Percentiles rank a stretch among this genome's conserved stretches.
Conservation (phyloP, 2,329 filamentous ascomycete species). For the Colletotrichum echinochloae region DNA sequence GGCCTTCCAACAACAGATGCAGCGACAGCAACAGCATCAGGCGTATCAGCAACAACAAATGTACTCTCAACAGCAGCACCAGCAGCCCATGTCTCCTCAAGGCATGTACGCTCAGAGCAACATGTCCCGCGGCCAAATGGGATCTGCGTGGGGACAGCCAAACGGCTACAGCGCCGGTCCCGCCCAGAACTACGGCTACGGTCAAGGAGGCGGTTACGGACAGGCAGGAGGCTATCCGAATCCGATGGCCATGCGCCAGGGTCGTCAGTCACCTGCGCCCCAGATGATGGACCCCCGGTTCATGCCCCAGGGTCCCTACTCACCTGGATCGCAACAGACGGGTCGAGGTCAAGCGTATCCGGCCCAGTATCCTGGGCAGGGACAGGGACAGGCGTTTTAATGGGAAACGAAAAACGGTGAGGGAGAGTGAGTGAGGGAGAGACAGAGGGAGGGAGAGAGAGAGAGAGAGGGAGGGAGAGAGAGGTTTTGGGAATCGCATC, state of each 20-base stretch:
- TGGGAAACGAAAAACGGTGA: too few relatives aligned
- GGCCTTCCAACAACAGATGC: constrained; percentile 49
- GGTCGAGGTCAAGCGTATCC: constrained; percentile 30
- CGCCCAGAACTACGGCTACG: constrained; percentile 27
- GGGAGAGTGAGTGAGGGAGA: too few relatives aligned
- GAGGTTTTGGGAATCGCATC: not conserved
- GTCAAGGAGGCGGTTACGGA: constrained; percentile 17
- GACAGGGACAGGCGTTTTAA: constrained; percentile 50
- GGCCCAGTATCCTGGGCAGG: constrained; percentile 52
- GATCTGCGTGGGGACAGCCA: constrained; percentile 17
- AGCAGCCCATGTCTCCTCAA: constrained; percentile 36
- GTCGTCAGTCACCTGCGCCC: constrained; percentile 43
- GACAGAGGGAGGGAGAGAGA: not conserved
- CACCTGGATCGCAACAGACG: constrained; percentile 33
- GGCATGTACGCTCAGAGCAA: constrained; percentile 38
- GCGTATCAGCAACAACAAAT: constrained; percentile 45
- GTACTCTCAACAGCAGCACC: constrained; percentile 43
- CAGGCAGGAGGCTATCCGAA: constrained; percentile 32
- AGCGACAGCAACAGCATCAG: constrained; percentile 48
- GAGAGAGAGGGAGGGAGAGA: not conserved
- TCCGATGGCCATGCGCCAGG: constrained; percentile 47
- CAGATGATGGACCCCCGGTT: constrained; percentile 46
- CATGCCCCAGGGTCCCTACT: constrained; percentile 42
- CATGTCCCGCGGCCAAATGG: constrained; percentile 37
- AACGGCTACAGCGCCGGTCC: constrained; percentile 21